A percentile compares a stretch with the other conserved stretches of the same genome.
Conservation (phyloP, 1,284 basidiomycete species). For the Tremellales sp. region DNA sequence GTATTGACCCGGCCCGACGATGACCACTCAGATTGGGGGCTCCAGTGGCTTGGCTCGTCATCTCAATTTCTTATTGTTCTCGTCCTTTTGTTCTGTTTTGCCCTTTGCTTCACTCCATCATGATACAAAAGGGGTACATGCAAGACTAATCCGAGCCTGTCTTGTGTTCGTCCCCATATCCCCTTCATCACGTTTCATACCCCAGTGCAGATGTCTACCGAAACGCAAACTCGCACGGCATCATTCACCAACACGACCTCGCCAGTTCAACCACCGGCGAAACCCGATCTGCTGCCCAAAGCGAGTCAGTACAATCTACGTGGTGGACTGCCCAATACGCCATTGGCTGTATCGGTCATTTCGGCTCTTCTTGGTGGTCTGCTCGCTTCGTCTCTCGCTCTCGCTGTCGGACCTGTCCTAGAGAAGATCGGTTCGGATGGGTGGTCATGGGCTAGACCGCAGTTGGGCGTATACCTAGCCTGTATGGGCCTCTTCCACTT, state of each 20-base stretch:
- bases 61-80: too few species aligned
- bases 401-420: conserved; percentile 53
- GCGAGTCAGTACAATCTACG: conserved; percentile 46
- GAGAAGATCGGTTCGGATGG: conserved; percentile 18
- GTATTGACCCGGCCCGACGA: too few species aligned
- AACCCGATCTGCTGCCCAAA: conserved; percentile 18
- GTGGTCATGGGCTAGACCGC: conserved; percentile 65
- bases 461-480: conserved; percentile 74
- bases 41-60: too few species aligned
- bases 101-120: too few species aligned
- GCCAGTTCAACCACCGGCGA: neutral
- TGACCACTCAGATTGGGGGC: too few species aligned
- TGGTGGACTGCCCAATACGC: conserved; percentile 76
- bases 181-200: too few species aligned
- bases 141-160: too few species aligned
- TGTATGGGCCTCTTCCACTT: conserved; percentile 85
- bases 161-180: too few species aligned
- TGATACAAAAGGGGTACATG: too few species aligned
- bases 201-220: too few species aligned
- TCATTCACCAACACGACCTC: conserved; percentile 3
- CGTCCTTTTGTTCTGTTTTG: too few species aligned
- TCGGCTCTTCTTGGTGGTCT: conserved; percentile 66
- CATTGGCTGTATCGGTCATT: conserved; percentile 65
- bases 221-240: too few species aligned
- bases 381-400: conserved; percentile 38